phyloP scores from a whole-genome alignment of 768 basidiomycete species.

The Cystobasidium onofrii region DNA sequence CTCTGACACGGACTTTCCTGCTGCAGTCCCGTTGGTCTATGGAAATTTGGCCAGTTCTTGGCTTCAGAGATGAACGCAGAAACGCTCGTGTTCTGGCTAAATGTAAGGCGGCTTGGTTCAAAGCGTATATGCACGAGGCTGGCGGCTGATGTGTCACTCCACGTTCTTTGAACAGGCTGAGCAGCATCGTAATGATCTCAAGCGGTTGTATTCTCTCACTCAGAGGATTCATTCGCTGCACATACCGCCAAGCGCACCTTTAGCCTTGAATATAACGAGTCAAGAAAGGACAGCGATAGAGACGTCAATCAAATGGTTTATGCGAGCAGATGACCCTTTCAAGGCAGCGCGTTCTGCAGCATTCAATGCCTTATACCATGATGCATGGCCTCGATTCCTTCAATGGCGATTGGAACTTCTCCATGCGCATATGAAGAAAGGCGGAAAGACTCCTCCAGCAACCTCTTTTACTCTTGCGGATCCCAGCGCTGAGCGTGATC shows the following conservation, averaged over 20 bases:
- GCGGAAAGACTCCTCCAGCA: neutral
- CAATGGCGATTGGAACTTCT: conserved; percentile 25
- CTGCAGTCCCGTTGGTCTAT: conserved; percentile 24
- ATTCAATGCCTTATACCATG: conserved; percentile 29
- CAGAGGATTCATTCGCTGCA: conserved; percentile 31
- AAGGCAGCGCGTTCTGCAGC: conserved; percentile 27
- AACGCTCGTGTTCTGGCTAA: conserved; percentile 21
- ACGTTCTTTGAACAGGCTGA: no score
- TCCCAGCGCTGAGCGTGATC: conserved; percentile 2
- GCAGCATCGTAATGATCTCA: conserved; percentile 32
- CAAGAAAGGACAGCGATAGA: conserved; percentile 14
- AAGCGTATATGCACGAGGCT: neutral
- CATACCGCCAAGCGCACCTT: conserved; percentile 25
- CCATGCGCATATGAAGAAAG: neutral
- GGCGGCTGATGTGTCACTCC: no score
- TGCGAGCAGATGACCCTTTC: conserved; percentile 30
- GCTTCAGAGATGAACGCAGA: conserved; percentile 32
- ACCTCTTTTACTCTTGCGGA: conserved; percentile 28
- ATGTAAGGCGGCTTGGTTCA: no score
- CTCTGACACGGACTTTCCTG: no score
- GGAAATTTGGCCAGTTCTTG: conserved; percentile 35
- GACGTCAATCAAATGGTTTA: conserved; percentile 6
- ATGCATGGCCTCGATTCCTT: conserved; percentile 34
- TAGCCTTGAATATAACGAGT: conserved; percentile 33
- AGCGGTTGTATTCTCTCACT: conserved; percentile 28